These are phyloP conservation scores for Kwoniella europaea DNA, from an alignment of 768 basidiomycete species.

Conservation along the genomic window DNA sequence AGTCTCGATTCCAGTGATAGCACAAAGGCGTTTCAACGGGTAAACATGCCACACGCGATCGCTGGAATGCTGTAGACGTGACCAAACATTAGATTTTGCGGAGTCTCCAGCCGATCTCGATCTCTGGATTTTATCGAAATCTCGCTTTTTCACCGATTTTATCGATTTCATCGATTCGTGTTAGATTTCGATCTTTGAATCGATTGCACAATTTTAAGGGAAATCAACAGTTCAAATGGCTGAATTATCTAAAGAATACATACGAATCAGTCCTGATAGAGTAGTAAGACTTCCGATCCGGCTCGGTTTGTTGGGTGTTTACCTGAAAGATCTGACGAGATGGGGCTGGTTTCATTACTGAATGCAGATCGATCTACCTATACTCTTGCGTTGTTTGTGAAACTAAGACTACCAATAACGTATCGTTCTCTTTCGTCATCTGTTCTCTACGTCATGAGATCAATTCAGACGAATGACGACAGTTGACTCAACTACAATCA, in stretches of 20 bases:
- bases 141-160: background rate
- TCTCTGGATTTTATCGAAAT: background rate
- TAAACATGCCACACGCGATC: constrained; percentile 6
- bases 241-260: background rate
- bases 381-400: background rate
- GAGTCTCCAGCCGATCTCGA: constrained; percentile 15
- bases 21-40: background rate
- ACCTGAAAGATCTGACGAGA: no score
- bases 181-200: background rate
- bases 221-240: background rate
- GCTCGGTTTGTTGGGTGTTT: background rate
- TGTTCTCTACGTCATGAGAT: background rate
- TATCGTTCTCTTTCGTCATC: background rate
- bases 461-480: constrained; percentile 5
- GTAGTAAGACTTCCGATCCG: constrained; percentile 6
- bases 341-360: background rate
- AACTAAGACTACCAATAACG: background rate
- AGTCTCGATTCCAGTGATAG: constrained; percentile 1
- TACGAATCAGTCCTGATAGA: background rate
- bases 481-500: constrained; percentile 15
- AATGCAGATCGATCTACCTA: background rate
- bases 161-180: background rate
- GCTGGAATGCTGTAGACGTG: background rate
- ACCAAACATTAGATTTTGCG: constrained; percentile 12
- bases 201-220: constrained; percentile 5